Evolutionary conservation across 208 protist species (phyloP), one percentile per base, ranked within the genome.

Genomic region (Trypanosoma conorhini): DNA sequence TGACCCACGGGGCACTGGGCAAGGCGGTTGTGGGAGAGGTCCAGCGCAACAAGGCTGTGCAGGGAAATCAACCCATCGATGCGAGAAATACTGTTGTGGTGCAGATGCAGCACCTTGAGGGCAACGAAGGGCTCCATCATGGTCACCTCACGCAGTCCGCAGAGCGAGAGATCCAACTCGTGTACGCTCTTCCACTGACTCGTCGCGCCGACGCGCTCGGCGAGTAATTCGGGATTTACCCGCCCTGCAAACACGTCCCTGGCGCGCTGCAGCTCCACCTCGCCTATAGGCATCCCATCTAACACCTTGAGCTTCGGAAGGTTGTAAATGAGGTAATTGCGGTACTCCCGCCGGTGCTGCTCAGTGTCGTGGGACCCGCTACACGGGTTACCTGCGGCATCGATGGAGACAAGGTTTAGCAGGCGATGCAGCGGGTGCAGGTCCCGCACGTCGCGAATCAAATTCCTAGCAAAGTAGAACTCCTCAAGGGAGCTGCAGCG

Each of bases 261-360:
- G 40, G 93, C 89, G 3, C 70, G 76, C 61, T 85, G 81, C 24
- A 68, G 72, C 56, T 96, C 89, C 2, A 58, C 54, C 1, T 76
- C 74, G 0, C 81, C 74, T 48, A 97, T 91, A 55, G 88, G 62
- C 24, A 86, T 58, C 5, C 89, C 86, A 79, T 96, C 86, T 5
- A 97, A 77, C 65, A 98, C 92, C 82, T 98, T 98, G 51, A 99
- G 81, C 65, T 85, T 87, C 5, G 85, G 86, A 28, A 99, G 83
- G 63, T 94, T 85, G 75, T 94, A 98, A n/a, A 99, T 76, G 65
- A 92, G 44, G 79, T 94, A 98, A 35, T 77, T 66, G 5, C 96
- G 82, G 66, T 89, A 93, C 42, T 92, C 83, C 15, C 5, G 35
- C 31, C 61, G 61, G 21, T 62, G 60, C 50, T 56, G 61, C 48